A percentile compares a stretch with the other conserved stretches of the same genome.
These are phyloP conservation scores for Nitzschia sp. DNA, from an alignment of 108 stramenopile species.

Conservation along the genomic window DNA sequence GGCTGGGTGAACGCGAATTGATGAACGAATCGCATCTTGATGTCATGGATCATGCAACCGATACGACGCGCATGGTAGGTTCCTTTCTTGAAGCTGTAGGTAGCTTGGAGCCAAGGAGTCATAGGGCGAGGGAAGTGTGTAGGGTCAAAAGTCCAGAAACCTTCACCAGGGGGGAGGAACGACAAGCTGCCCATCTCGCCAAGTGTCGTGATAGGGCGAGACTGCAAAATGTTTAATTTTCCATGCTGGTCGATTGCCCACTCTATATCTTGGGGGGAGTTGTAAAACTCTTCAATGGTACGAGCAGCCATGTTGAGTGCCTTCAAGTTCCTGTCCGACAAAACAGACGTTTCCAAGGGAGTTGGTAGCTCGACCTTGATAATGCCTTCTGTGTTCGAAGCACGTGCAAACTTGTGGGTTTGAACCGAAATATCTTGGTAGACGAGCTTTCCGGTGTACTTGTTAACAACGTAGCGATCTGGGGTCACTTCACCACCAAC, in stretches of 20 bases:
- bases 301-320: conserved; percentile 32
- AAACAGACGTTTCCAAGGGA: background rate
- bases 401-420: conserved; percentile 20
- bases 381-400: conserved; percentile 1
- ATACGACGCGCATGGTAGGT: background rate
- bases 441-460: conserved; percentile 2
- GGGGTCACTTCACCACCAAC: conserved; percentile 14
- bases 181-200: background rate
- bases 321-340: conserved; percentile 34
- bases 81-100: background rate
- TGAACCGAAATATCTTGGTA: conserved; percentile 9
- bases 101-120: conserved; percentile 5
- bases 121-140: conserved; percentile 27
- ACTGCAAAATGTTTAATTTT: conserved; percentile 47
- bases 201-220: conserved; percentile 35
- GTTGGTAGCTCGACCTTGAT: background rate
- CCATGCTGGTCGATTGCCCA: conserved; percentile 53
- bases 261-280: conserved; percentile 54
- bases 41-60: conserved; percentile 11
- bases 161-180: conserved; percentile 29
- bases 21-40: conserved; percentile 22
- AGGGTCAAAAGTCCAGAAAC: conserved; percentile 32
- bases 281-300: conserved; percentile 48
- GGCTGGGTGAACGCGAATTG: conserved; percentile 22
- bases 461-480: conserved; percentile 14